Percentiles rank a stretch among this genome's conserved stretches.
Evolutionary conservation across 2,329 filamentous ascomycete species (phyloP).

Genomic region (Paraphoma chrysanthemicola): DNA sequence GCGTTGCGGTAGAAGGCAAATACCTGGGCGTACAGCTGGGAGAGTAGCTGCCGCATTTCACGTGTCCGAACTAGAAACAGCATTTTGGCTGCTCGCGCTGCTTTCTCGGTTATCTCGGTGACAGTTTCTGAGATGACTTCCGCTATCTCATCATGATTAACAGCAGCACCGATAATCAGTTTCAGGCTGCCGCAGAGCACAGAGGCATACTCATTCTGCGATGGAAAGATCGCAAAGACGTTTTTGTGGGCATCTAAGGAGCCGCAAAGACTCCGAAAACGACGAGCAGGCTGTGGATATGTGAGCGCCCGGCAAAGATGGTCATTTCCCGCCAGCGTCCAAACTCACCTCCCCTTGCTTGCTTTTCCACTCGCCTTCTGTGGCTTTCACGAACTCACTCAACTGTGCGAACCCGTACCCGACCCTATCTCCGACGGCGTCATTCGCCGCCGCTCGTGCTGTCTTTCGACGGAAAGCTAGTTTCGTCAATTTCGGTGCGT

Average conservation of each 20-base stretch:
- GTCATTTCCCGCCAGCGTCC: neutral
- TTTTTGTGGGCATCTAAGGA: slow-evolving; percentile 10
- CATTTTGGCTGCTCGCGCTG: slow-evolving; percentile 1
- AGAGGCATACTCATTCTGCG: slow-evolving; percentile 13
- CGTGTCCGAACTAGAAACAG: slow-evolving; percentile 4
- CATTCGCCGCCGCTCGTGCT: neutral
- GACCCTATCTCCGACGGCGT: neutral
- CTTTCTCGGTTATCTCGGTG: slow-evolving; percentile 9
- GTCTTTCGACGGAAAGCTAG: neutral
- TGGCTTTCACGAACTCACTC: neutral
- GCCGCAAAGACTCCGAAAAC: slow-evolving; percentile 8
- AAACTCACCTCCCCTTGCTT: slow-evolving; percentile 6
- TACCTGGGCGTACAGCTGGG: slow-evolving; percentile 12
- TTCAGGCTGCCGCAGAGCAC: slow-evolving; percentile 9
- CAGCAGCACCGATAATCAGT: slow-evolving; percentile 8
- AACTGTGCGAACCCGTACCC: neutral
- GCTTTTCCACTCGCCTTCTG: slow-evolving; percentile 4
- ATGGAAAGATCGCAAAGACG: slow-evolving; percentile 10
- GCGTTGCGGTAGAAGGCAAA: slow-evolving; percentile 14
- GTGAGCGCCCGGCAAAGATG: neutral
- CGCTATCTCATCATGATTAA: slow-evolving; percentile 12
- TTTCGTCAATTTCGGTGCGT: neutral
- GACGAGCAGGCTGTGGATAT: neutral
- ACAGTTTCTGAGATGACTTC: slow-evolving; percentile 7
- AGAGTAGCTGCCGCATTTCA: slow-evolving; percentile 6